Evolutionary conservation across 1,284 basidiomycete genomes (phyloP), one percentile per base, ranked within the genome.

Genomic region (Phellopilus nigrolimitatus): DNA sequence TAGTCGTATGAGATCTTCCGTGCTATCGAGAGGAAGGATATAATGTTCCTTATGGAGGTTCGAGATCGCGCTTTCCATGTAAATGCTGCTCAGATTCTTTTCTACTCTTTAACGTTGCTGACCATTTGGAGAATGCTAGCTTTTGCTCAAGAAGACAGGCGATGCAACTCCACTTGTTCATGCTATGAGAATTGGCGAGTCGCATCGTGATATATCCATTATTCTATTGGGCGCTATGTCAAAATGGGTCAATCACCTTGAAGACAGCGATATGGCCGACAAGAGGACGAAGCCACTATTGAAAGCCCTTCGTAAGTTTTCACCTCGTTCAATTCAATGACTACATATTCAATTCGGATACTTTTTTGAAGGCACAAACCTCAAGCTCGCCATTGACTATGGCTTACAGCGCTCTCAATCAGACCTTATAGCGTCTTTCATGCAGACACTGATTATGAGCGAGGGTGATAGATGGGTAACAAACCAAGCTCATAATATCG

Each of bases 391-490:
- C 9, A 91, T 91, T 46, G 87, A 91, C 63, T 84, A 80, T 59
- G 89, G 88, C 13, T 70, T 91, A 27, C 78, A 86, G 55, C 81
- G 78, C 57, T 80, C 81, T 0, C 87, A 90, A 61, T 85, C 76
- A 56, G 88, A 91, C 59, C 72, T 91, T 30, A 85, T 84, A 51
- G 84, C 88, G 19, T 89, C 87, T 1, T 91, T 90, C 64, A 67
- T 91, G 60, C 88, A 91, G 66, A 88, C 85, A 5, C 70, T 91
- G 31, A 78, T 91, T 52, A 91, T 91, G 88, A 88, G 85, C 56
- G 88, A 91, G 69, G 88, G 88, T 15, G 88, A 90, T 58, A 79
- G 78, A 59, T 91, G 89, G 89, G 76, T 91, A 34, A 68, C 68
- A 46, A 70, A 74, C 0, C 80, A 87, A 58, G 75, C 78, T 9